Evolutionary conservation across 345 rosid species (phyloP), one percentile per base, ranked within the genome.

Genomic region (Excoecaria agallocha): DNA sequence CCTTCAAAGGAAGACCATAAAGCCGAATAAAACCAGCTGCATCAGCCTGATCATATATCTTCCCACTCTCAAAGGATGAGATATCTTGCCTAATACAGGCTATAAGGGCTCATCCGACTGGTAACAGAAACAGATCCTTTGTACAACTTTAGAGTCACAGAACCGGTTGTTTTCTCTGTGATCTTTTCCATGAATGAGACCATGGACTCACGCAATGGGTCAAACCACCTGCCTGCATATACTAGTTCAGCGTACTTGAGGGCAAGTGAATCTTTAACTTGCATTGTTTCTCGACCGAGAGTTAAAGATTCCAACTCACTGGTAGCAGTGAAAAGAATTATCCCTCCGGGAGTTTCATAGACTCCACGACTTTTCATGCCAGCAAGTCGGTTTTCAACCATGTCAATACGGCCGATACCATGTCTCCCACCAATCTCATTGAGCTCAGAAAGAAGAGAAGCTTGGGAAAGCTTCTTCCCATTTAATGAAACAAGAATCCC

Each of bases 261-360:
- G 12, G 97, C 97, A 48, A 91, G 74, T 0, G 85, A 70, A 74
- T 89, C 99, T 82, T 95, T 95, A 38, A 88, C 84, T 84, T 90
- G 94, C 70, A 93, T 86, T 7, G 93, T 85, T 70, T 89, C 97
- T 70, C 98, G 77, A 71, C 93, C 99, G 7, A 95, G 88, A 7
- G 97, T 93, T 25, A 95, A 79, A 6, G 98, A 85, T 81, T 95
- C 99, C 46, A 95, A 89, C 75, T 93, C 98, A 8, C 87, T 93
- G 0, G 58, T 89, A 1, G 96, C 99, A n/a, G 82, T 70, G 70
- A 84, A 95, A 9, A 95, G 93, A 80, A 95, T 89, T 45, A 96
- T 91, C 24, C 98, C 98, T 48, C 98, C 98, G 3, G 98, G 98
- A 79, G 98, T 94, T 81, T 92, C 98, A 69, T 94, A 94, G n/a